Base-by-base conservation (phyloP, 2,329 filamentous ascomycete species). In the Hypomyces rosellus region DNA sequence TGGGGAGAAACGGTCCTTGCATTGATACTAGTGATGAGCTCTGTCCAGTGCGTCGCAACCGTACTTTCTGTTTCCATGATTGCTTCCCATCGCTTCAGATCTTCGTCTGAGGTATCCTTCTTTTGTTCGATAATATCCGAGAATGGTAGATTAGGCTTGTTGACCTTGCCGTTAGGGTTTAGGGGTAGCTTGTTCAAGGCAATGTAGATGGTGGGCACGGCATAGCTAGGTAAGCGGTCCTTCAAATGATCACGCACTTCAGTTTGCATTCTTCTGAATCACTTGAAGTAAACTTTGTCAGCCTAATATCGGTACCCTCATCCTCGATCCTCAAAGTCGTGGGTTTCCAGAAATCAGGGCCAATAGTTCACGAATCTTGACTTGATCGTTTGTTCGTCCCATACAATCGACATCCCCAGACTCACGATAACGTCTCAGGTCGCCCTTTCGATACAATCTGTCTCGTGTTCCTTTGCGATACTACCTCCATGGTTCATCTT, bases 291-390 rank as follows among this genome's bases (percentile, higher is more conserved):
- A 25, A 77, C 66, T 59, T 61, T 38, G 61, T 62, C 3, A 73
- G 60, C 4, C 73, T 74, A 44, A 77, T 74, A 52, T 73, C 67
- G 3, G 62, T 64, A 51, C 73, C 77, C 45, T 79, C 71, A 14
- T 83, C 80, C 44, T 78, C 68, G 5, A 74, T 84, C 82, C 38
- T 81, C 72, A 2, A 77, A 63, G 12, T 74, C 71, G 55, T 77
- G 71, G 46, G 73, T 69, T 42, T 79, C 68, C 30, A 91, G 73
- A 80, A 83, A 92, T 16, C 78, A 70, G 39, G 75, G 70, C 89
- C 89, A 96, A 57, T 85, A 79, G 55, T 78, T 77, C 3, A 53
- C 93, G 86, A 57, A 97, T 92, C 75, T 97, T 99, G 72, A 96
- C 88, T 65, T 97, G 92, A 58, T 86, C 80, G 63, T 97, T 92